Evolutionary conservation across 2,329 filamentous ascomycete species (phyloP).

Genomic region (Podosphaera fusca): DNA sequence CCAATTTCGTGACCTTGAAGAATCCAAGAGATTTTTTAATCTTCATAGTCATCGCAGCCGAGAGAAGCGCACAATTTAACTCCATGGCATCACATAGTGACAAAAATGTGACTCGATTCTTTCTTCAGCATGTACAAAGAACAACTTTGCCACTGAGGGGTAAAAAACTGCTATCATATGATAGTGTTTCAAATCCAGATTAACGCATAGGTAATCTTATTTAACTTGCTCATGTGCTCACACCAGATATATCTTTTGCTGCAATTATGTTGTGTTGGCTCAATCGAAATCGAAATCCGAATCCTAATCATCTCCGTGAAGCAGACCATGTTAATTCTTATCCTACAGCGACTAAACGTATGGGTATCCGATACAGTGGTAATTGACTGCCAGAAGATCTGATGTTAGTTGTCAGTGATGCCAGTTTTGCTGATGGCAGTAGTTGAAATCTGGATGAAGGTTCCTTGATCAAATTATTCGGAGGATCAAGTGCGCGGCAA

Average conservation of each 20-base stretch:
- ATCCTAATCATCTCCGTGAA: not conserved
- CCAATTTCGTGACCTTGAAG: not conserved
- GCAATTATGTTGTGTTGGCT: not conserved
- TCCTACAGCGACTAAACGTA: not conserved
- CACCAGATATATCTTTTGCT: not conserved
- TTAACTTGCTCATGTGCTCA: not conserved
- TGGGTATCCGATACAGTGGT: not conserved
- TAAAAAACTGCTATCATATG: not conserved
- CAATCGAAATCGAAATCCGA: not conserved
- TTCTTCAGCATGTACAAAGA: not conserved
- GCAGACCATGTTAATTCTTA: not conserved
- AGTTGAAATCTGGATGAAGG: not conserved
- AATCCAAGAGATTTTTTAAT: not conserved
- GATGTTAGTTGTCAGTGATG: not conserved
- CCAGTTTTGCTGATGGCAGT: not conserved
- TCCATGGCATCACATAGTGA: not conserved
- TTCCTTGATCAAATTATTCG: not conserved
- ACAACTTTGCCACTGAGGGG: too few relatives aligned
- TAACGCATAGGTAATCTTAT: not conserved
- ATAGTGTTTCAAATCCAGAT: not conserved
- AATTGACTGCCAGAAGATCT: not conserved
- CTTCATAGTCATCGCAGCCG: not conserved
- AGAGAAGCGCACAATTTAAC: not conserved
- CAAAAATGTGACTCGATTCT: not conserved
- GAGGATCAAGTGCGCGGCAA: not conserved